Percentiles rank a stretch among this genome's conserved stretches.
These are phyloP conservation scores for Mucor mucedo DNA, from an alignment of 371 early-diverging fungal species.

Conservation along the genomic window DNA sequence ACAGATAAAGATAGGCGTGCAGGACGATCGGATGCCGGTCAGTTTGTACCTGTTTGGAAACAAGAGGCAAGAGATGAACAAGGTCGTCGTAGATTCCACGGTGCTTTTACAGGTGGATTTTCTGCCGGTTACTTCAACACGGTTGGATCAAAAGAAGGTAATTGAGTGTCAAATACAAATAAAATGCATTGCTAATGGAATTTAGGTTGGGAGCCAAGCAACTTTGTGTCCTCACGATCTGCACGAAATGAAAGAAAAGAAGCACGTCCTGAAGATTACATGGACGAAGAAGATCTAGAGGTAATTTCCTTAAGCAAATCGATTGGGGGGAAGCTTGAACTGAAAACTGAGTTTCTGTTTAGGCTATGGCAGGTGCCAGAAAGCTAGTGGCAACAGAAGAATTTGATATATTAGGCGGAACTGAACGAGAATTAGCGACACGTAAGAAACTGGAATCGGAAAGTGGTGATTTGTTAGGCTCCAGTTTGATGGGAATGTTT, in stretches of 20 bases:
- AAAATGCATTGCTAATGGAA: neutral
- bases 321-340: neutral
- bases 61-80: slow-evolving; percentile 77
- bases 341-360: neutral
- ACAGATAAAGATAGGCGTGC: slow-evolving; percentile 47
- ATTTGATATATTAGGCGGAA: slow-evolving; percentile 71
- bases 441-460: slow-evolving; percentile 53
- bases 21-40: slow-evolving; percentile 51
- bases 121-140: slow-evolving; percentile 95
- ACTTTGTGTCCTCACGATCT: slow-evolving; percentile 70
- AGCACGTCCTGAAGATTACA: slow-evolving; percentile 79
- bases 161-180: neutral
- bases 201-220: slow-evolving; percentile 79
- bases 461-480: slow-evolving; percentile 42
- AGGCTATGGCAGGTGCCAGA: slow-evolving; percentile 56
- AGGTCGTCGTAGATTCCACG: slow-evolving; percentile 89
- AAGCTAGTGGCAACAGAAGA: slow-evolving; percentile 69
- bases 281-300: slow-evolving; percentile 91
- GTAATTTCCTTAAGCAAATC: slow-evolving; percentile 30
- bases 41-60: slow-evolving; percentile 61
- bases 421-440: slow-evolving; percentile 62
- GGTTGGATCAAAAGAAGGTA: slow-evolving; percentile 95
- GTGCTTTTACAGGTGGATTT: slow-evolving; percentile 95
- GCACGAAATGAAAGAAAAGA: slow-evolving; percentile 49
- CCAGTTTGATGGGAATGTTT: slow-evolving; percentile 53